Conservation (phyloP, 768 basidiomycete genomes). For the Pleurotus sapidus region DNA sequence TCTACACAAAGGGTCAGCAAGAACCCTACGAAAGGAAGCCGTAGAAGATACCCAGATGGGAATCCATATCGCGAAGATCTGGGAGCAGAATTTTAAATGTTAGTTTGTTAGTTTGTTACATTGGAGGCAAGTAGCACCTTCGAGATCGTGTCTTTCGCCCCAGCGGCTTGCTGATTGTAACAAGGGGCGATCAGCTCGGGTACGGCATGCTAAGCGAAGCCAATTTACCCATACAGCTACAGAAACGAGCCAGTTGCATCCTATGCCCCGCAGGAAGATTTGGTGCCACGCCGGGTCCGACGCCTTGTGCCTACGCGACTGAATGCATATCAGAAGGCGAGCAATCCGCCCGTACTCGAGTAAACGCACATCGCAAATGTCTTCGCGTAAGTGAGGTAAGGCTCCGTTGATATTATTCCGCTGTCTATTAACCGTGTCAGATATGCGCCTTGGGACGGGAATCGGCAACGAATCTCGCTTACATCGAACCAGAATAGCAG, state of each 20-base stretch:
- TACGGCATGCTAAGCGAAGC: background rate
- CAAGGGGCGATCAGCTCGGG: background rate
- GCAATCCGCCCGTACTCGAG: background rate
- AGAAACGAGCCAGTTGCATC: conserved; percentile 76
- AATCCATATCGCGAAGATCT: conserved; percentile 67
- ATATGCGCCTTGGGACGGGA: too few relatives aligned
- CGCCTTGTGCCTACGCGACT: conserved; percentile 52
- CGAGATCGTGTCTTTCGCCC: conserved; percentile 64
- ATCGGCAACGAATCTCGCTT: conserved; percentile 15
- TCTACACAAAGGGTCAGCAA: conserved; percentile 26
- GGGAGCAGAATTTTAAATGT: background rate
- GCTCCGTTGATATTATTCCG: conserved; percentile 55
- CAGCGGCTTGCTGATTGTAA: conserved; percentile 58
- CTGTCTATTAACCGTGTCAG: conserved; percentile 35
- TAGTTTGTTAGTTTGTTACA: background rate
- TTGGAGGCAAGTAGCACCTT: conserved; percentile 37
- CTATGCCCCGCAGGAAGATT: conserved; percentile 71
- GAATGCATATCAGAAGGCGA: background rate
- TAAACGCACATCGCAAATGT: conserved; percentile 55
- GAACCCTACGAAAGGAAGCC: background rate
- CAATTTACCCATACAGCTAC: conserved; percentile 67
- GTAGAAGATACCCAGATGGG: conserved; percentile 61
- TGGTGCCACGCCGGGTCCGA: conserved; percentile 66
- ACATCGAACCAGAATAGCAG: conserved; percentile 64
- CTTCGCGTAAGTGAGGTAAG: conserved; percentile 53